Conservation (phyloP, 2,329 filamentous ascomycete species). For the Calonectria crousiana region DNA sequence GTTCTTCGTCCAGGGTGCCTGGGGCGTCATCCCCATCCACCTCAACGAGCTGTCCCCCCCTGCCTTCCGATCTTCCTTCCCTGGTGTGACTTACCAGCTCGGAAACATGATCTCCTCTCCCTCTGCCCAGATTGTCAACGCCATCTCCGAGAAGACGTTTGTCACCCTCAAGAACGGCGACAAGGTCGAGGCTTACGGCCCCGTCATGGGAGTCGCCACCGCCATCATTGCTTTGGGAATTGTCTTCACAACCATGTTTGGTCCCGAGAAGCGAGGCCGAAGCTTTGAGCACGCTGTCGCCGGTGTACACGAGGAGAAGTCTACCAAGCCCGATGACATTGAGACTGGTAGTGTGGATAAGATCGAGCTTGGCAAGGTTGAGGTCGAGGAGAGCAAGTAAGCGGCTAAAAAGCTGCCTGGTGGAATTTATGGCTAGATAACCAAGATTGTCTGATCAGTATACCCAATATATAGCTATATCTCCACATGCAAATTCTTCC, state of each 20-base stretch:
- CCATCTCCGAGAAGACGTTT: conserved; percentile 73
- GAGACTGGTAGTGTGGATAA: conserved; percentile 43
- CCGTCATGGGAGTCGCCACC: conserved; percentile 80
- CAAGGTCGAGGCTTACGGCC: conserved; percentile 77
- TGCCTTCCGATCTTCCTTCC: conserved; percentile 78
- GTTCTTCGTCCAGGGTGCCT: conserved; percentile 75
- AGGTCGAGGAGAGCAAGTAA: conserved; percentile 33
- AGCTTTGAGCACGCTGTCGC: conserved; percentile 72
- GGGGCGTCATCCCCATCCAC: conserved; percentile 79
- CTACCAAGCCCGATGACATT: conserved; percentile 42
- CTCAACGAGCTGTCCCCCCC: conserved; percentile 80
- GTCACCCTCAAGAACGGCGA: conserved; percentile 67
- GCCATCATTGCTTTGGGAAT: conserved; percentile 82
- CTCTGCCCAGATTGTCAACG: conserved; percentile 82
- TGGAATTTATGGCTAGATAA: not conserved
- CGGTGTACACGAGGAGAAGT: conserved; percentile 47
- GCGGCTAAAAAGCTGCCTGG: not conserved
- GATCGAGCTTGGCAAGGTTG: conserved; percentile 41
- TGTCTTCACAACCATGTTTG: conserved; percentile 74
- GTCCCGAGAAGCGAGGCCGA: conserved; percentile 80
- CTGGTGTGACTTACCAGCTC: conserved; percentile 79
- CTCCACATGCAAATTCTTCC: not conserved
- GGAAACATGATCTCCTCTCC: conserved; percentile 82
- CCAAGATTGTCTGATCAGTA: not conserved
- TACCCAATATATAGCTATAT: not conserved